Evolutionary conservation across 2,329 filamentous ascomycete genomes (phyloP), one percentile per base, ranked within the genome.

Genomic region (Ascochyta rabiei): DNA sequence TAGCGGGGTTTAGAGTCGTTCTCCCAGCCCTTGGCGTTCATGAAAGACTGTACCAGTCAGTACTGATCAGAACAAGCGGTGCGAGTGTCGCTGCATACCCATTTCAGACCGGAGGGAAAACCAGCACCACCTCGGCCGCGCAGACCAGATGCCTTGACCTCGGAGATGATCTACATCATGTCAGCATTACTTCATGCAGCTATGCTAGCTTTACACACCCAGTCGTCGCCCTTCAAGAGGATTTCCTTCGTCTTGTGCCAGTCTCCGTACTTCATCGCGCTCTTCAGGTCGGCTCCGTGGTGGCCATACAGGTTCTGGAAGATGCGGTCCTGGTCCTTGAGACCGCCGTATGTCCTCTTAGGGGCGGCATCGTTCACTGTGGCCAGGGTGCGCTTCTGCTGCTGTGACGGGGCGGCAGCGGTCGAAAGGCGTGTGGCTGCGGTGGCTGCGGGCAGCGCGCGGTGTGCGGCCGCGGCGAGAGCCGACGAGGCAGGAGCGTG

Each of bases 191-290:
- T 39, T 43, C 31, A 23, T 37, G 21, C 13, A 31, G 35, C 48
- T 40, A 37, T 9, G 34, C 13, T 16, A 16, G 18, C 28, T 48
- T 51, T 46, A 62, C 72, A 72, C 65, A 87, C 85, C 88, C 95
- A 99, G 71, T 99, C 93, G 79, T 99, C 91, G 52, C 95, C 95
- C 84, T 99, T 99, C 67, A 91, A 80, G 56, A 99, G 79, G 54
- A 99, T 99, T 77, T 99, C 95, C 85, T 99, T 99, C 51, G 95
- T 99, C 85, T 96, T 96, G 82, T 99, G 87, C 95, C 95, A 99
- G 78, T 98, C 95, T 68, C 95, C 95, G 84, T 96, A 96, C 81
- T 96, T 96, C 88, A 91, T 93, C 48, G 95, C 93, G 74, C 87
- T 91, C 82, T 95, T 93, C 68, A 99, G 81, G 77, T 97, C 93